These are phyloP conservation scores for Cystobasidium ongulense DNA, from an alignment of 768 basidiomycete genomes.

Conservation along the genomic window DNA sequence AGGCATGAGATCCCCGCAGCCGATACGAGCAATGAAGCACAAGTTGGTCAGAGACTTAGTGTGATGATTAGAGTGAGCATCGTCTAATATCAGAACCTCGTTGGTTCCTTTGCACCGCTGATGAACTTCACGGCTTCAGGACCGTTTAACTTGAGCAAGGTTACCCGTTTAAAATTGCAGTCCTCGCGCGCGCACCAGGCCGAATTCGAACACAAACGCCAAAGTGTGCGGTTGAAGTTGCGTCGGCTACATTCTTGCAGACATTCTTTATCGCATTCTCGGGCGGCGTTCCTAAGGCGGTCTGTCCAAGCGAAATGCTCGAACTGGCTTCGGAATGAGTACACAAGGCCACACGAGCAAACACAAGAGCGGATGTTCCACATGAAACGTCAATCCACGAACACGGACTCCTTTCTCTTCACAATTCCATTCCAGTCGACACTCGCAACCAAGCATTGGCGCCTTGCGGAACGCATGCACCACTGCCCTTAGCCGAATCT, in stretches of 20 bases:
- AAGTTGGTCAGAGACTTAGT: conserved; percentile 45
- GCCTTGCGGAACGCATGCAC: neutral
- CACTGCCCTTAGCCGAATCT: neutral
- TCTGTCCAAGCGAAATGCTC: neutral
- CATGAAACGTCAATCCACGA: no score
- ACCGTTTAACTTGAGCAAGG: neutral
- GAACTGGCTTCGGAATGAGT: neutral
- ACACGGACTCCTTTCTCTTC: neutral
- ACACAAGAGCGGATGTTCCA: no score
- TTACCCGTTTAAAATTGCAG: no score
- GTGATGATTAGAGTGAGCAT: conserved; percentile 47
- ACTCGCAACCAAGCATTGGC: neutral
- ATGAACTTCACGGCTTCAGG: neutral
- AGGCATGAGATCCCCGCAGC: conserved; percentile 46
- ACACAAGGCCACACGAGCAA: neutral
- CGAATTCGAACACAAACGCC: no score
- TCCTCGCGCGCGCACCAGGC: no score
- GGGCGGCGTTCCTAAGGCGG: neutral
- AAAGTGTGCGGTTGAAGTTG: no score
- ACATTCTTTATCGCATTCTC: neutral
- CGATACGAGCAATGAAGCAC: conserved; percentile 40
- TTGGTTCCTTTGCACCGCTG: neutral
- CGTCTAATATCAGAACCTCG: neutral
- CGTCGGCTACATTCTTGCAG: neutral
- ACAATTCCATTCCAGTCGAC: neutral